phyloP scores from a whole-genome alignment of 208 protist species.

The Wallacemonas rigidus region DNA sequence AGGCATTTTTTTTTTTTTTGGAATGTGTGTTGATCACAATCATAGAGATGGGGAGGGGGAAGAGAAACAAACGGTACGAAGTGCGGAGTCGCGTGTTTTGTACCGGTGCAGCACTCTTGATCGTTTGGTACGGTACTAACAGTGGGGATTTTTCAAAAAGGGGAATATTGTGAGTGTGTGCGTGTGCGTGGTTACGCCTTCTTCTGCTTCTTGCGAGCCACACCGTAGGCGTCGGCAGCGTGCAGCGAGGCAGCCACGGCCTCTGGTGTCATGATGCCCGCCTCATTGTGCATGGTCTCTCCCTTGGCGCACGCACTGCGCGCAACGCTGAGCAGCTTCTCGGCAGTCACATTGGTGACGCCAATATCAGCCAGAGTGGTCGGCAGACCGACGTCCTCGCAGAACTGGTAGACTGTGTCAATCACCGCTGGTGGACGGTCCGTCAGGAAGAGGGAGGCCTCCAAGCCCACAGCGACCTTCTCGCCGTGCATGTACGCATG shows the following conservation, averaged over 20 bases:
- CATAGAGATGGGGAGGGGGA: too few relatives aligned
- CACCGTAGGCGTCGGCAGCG: constrained; percentile 25
- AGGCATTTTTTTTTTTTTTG: too few relatives aligned
- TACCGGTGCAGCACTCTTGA: too few relatives aligned
- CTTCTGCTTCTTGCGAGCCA: constrained; percentile 16
- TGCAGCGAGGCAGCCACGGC: constrained; percentile 19
- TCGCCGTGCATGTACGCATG: constrained; percentile 34
- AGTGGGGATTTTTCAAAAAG: too few relatives aligned
- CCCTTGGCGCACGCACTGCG: constrained; percentile 19
- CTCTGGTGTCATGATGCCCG: constrained; percentile 24
- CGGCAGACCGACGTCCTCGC: constrained; percentile 30
- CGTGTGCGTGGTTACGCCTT: constrained; percentile 3
- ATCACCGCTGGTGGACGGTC: constrained; percentile 21
- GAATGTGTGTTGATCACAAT: too few relatives aligned
- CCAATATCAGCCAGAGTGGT: constrained; percentile 35
- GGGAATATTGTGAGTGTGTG: neutral
- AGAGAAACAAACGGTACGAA: constrained; percentile 17
- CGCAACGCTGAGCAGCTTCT: constrained; percentile 23
- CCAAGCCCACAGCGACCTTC: constrained; percentile 31
- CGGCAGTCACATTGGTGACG: constrained; percentile 11
- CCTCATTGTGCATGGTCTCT: constrained; percentile 38
- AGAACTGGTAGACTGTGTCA: constrained; percentile 31
- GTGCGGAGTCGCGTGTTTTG: too few relatives aligned
- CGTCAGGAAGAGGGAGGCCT: constrained; percentile 26
- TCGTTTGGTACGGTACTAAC: too few relatives aligned